These are phyloP conservation scores for Mimosa pudica DNA, from an alignment of 306 rosid species.

Conservation along the genomic window DNA sequence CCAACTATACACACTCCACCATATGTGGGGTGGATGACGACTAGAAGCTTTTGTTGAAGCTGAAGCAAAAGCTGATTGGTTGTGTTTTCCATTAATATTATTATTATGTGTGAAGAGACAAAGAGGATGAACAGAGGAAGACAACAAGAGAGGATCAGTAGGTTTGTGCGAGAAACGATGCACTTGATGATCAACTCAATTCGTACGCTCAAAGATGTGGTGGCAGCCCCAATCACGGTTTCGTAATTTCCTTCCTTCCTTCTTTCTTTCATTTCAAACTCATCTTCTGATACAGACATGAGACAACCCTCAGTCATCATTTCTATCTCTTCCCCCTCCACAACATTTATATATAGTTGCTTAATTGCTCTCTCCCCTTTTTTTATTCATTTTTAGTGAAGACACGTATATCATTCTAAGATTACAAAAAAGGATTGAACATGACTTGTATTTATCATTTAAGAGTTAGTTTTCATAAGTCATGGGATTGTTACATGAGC, in stretches of 20 bases:
- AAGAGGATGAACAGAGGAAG: slow-evolving; percentile 10
- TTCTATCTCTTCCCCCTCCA: neutral
- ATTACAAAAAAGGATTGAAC: too few species aligned
- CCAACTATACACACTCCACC: too few species aligned
- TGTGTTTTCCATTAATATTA: neutral
- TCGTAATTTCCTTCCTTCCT: neutral
- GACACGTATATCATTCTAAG: too few species aligned
- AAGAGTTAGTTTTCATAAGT: too few species aligned
- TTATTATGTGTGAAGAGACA: neutral
- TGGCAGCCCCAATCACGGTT: slow-evolving; percentile 37
- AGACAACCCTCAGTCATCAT: slow-evolving; percentile 28
- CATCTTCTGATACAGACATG: neutral
- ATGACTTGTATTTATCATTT: too few species aligned
- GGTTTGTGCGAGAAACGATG: slow-evolving; percentile 2
- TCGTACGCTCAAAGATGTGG: slow-evolving; percentile 28
- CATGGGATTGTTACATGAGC: too few species aligned
- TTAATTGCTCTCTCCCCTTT: too few species aligned
- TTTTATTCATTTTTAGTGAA: too few species aligned
- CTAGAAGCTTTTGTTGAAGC: too few species aligned
- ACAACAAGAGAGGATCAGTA: neutral
- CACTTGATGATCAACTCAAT: neutral
- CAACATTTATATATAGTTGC: too few species aligned
- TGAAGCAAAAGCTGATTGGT: neutral
- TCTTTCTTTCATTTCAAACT: neutral
- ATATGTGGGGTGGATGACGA: neutral